Conservation (phyloP, 352 stramenopile species). For the Peronospora farinosa region DNA sequence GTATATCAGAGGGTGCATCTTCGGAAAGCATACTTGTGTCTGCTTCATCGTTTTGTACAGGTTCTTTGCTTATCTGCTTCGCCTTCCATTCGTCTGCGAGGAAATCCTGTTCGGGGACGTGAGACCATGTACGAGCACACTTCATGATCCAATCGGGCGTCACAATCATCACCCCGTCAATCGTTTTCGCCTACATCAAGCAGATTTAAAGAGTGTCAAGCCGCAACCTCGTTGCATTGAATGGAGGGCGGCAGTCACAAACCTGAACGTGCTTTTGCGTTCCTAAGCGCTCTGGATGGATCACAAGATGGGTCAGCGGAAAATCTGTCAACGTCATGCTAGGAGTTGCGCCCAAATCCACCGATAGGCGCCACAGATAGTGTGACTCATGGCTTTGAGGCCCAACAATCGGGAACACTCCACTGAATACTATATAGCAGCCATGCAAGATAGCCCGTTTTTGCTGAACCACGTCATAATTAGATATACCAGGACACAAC, state of each 20-base stretch:
- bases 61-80: conserved; percentile 32
- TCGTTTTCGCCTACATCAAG: conserved; percentile 43
- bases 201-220: conserved; percentile 5
- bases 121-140: conserved; percentile 63
- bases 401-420: conserved; percentile 61
- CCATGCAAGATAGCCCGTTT: conserved; percentile 57
- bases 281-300: conserved; percentile 69
- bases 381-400: conserved; percentile 54
- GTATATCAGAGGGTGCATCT: conserved; percentile 2
- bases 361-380: conserved; percentile 68
- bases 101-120: conserved; percentile 56
- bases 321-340: conserved; percentile 73
- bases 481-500: conserved; percentile 2
- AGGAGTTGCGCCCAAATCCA: conserved; percentile 59
- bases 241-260: conserved; percentile 1
- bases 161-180: conserved; percentile 54
- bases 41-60: conserved; percentile 13
- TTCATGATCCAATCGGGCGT: conserved; percentile 79
- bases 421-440: conserved; percentile 76
- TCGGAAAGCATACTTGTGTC: background rate
- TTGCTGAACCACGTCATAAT: conserved; percentile 32
- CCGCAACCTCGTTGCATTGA: background rate
- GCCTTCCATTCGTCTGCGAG: conserved; percentile 57
- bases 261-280: conserved; percentile 79
- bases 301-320: conserved; percentile 76